These are phyloP conservation scores for Haplosporangium gracile DNA, from an alignment of 192 early-diverging fungal genomes.

Conservation along the genomic window DNA sequence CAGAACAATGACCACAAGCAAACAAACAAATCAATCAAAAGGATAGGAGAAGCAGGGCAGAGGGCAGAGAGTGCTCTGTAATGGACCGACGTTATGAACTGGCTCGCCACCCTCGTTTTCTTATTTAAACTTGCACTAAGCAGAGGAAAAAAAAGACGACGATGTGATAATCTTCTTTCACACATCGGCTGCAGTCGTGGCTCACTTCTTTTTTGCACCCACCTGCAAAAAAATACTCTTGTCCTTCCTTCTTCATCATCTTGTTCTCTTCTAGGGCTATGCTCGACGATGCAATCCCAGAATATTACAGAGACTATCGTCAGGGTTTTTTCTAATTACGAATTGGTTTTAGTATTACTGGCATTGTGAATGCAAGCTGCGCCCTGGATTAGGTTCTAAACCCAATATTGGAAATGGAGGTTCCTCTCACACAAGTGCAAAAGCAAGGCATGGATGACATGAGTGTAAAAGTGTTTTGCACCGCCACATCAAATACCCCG, in stretches of 20 bases:
- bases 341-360: not conserved
- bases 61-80: no score
- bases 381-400: conserved; percentile 2
- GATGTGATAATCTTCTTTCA: no score
- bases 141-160: no score
- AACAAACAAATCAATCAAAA: not conserved
- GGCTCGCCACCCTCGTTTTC: no score
- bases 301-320: no score
- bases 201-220: no score
- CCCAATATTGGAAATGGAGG: not conserved
- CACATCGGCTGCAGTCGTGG: no score
- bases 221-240: not conserved
- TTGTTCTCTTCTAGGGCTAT: no score
- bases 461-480: not conserved
- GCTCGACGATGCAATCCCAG: no score
- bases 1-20: not conserved
- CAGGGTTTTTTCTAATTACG: not conserved
- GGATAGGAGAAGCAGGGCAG: not conserved
- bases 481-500: not conserved
- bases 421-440: not conserved
- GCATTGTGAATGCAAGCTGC: not conserved
- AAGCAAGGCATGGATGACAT: not conserved
- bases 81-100: no score
- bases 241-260: not conserved
- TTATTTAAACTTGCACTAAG: no score